phyloP scores from a whole-genome alignment of 148 eudicot genomes.

The Chenopodium berlandieri region DNA sequence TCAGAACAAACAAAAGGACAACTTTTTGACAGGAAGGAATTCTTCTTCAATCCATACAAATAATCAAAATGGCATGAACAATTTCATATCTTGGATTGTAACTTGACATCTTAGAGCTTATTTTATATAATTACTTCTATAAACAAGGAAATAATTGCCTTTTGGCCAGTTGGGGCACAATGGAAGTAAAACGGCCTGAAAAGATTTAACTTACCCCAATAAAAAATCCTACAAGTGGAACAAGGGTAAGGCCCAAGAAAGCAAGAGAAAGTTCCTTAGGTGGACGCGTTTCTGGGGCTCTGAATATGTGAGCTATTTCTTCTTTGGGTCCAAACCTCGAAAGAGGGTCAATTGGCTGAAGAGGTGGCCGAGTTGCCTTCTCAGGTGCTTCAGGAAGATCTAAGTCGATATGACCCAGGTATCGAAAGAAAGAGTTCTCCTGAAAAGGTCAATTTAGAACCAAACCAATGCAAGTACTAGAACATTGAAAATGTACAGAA shows the following conservation, averaged over 20 bases:
- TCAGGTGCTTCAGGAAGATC: constrained; percentile 95
- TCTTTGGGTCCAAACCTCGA: constrained; percentile 83
- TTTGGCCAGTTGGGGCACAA: neutral
- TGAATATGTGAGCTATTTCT: constrained; percentile 86
- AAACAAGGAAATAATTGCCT: neutral
- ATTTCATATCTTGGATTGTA: neutral
- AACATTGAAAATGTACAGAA: neutral
- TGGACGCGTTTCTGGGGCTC: constrained; percentile 85
- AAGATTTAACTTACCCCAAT: constrained; percentile 62
- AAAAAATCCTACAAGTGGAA: constrained; percentile 82
- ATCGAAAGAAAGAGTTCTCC: constrained; percentile 85
- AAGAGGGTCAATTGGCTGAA: constrained; percentile 66
- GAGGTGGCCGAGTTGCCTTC: constrained; percentile 82
- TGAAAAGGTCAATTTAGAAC: constrained; percentile 32
- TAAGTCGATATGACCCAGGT: constrained; percentile 71
- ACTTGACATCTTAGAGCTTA: neutral
- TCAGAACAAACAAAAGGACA: neutral
- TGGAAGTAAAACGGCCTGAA: neutral
- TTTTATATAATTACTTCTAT: neutral
- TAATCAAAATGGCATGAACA: neutral
- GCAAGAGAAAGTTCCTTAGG: constrained; percentile 66
- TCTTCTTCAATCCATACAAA: neutral
- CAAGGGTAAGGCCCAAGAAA: constrained; percentile 68
- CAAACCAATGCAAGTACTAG: neutral
- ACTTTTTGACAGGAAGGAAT: neutral